Evolutionary conservation across 2,329 filamentous ascomycete genomes (phyloP), one percentile per base, ranked within the genome.

Genomic region (Pseudogymnoascus sp.): DNA sequence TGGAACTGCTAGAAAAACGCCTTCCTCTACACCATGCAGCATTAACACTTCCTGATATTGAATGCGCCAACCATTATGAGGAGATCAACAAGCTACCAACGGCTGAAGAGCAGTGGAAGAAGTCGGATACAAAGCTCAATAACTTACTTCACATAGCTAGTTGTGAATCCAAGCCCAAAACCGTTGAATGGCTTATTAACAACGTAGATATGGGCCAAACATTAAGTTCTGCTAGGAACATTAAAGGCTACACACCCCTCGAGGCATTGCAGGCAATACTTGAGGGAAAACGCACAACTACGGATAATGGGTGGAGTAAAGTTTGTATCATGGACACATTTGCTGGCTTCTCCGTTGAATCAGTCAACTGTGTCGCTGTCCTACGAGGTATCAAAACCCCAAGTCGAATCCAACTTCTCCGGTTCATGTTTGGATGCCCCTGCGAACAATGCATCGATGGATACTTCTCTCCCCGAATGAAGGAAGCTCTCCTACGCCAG

Each of bases 401-500:
- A 60, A 63, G 60, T 22, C 16, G 22, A 8, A 38, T 63, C 47
- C 64, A 69, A 50, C 59, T 64, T 4, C 60, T 63, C 61, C 71
- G 68, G 50, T 61, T 75, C 38, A 70, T 67, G 60, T 73, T 67
- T 59, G 73, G 74, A 11, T 77, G 74, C 63, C 76, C 71, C 33
- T 77, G 74, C 63, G 72, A 73, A 28, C 60, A 71, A 62, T 75
- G 74, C 63, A 60, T 72, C 14, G 66, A 63, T 33, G 74, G 74
- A 2, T 74, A 76, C 65, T 59, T 77, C 37, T 76, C 73, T 54
- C 70, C 73, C 14, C 70, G 72, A 47, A 76, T 74, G 72, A 70
- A 63, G n/a, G 61, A 62, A n/a, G n/a, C n/a, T n/a, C n/a, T n/a
- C n/a, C n/a, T n/a, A n/a, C n/a, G n/a, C n/a, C n/a, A n/a, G n/a